phyloP scores from a whole-genome alignment of 2,329 filamentous ascomycete genomes.

The Fusarium praegraminearum region DNA sequence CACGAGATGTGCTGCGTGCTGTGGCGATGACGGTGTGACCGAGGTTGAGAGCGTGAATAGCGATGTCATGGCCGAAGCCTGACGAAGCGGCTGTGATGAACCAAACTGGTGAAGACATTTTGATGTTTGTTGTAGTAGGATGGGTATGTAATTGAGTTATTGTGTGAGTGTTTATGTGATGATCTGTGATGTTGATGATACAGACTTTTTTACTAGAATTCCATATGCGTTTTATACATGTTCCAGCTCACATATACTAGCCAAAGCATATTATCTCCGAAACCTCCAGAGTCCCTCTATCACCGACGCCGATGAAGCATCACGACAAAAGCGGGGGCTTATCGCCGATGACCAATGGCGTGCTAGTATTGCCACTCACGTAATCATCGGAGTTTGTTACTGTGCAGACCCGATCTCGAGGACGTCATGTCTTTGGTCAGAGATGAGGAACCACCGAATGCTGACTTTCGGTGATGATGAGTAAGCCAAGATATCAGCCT shows the following conservation, averaged over 20 bases:
- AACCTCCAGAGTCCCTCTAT: background rate
- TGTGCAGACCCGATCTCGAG: no score
- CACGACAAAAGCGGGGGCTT: background rate
- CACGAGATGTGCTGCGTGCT: constrained; percentile 56
- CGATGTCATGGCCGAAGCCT: constrained; percentile 63
- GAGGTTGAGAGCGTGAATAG: constrained; percentile 56
- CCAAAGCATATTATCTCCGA: constrained; percentile 26
- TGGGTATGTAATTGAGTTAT: background rate
- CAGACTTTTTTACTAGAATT: no score
- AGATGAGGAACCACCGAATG: no score
- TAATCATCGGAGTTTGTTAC: constrained; percentile 26
- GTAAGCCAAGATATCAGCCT: background rate
- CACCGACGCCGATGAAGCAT: constrained; percentile 15
- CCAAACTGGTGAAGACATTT: constrained; percentile 57
- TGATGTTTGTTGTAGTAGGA: background rate
- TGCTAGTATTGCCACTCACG: background rate
- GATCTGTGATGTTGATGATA: background rate
- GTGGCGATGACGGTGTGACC: constrained; percentile 65
- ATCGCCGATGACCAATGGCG: constrained; percentile 31
- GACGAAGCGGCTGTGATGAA: constrained; percentile 65
- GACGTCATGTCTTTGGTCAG: background rate
- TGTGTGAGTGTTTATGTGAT: background rate
- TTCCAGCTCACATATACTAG: no score
- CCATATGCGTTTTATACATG: no score
- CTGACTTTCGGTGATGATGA: background rate